Evolutionary conservation across 352 stramenopile genomes (phyloP), one percentile per base, ranked within the genome.

Genomic region (Pythium myriotylum): DNA sequence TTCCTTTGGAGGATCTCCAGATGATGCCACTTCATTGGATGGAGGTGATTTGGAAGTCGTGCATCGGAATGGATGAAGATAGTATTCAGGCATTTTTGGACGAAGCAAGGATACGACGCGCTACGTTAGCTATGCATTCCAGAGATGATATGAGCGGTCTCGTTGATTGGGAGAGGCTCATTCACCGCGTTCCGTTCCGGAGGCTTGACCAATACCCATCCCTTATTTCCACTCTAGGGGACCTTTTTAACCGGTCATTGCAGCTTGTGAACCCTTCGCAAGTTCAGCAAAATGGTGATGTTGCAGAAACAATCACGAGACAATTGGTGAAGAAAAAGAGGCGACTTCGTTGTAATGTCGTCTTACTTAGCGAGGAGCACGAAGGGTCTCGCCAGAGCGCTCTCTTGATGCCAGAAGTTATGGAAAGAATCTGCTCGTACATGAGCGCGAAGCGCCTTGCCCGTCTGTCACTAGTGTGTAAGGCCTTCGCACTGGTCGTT

Each of bases 371-470:
- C 32, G 62, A 63, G 7, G 70, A 74, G 19, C 54, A 70, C n/a
- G 62, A 83, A 24, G 75, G 81, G 40, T 70, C 69, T 12, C 77
- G 67, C 22, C 70, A 86, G 22, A 80, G 76, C 47, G 73, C 85
- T 24, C 33, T 91, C 19, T 41, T 89, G 16, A 50, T 88, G 1
- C 77, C 79, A 0, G 79, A 91, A 39, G 67, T 88, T 7, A 88
- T 89, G 79, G 79, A 89, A 57, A 67, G 65, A 1, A 76, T 91
- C 27, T 89, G 72, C 26, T 87, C 81, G 1, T 89, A 78, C 46
- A 83, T 91, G 76, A 91, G 72, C 37, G 77, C 79, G 12, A 91
- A 89, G 69, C 74, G 81, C 3, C 77, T 91, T 17, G 80, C 72
- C 54, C 77, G 81, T 10, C 70, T 91, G 14, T 68, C 79, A 4